These are phyloP conservation scores for Pilasporangium apinafurcum DNA, from an alignment of 352 stramenopile genomes.

Conservation along the genomic window DNA sequence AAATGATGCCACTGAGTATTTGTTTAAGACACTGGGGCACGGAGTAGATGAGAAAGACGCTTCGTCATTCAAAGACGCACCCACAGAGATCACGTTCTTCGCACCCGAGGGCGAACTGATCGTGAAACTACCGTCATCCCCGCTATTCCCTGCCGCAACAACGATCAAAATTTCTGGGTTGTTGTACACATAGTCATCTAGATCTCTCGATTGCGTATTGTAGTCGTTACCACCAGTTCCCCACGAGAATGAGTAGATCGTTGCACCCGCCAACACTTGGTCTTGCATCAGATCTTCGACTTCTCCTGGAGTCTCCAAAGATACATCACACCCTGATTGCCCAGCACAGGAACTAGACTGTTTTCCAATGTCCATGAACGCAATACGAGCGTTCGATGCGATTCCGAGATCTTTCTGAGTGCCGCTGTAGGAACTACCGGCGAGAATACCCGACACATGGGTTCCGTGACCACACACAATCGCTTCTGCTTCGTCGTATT, in stretches of 20 bases:
- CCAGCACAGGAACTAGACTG: constrained; percentile 28
- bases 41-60: constrained; percentile 40
- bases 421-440: constrained; percentile 45
- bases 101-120: constrained; percentile 64
- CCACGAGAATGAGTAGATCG: constrained; percentile 72
- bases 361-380: constrained; percentile 87
- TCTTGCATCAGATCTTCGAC: constrained; percentile 45
- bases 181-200: constrained; percentile 73
- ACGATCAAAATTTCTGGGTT: constrained; percentile 77
- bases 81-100: constrained; percentile 86
- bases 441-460: constrained; percentile 80
- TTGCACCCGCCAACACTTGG: constrained; percentile 42
- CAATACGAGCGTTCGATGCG: constrained; percentile 71
- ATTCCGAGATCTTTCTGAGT: constrained; percentile 49
- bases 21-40: constrained; percentile 46
- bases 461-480: constrained; percentile 81
- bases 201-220: constrained; percentile 43
- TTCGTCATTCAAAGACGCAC: constrained; percentile 52
- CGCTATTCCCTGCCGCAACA: constrained; percentile 79
- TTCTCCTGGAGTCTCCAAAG: constrained; percentile 37
- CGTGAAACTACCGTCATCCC: constrained; percentile 41
- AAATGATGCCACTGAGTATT: constrained; percentile 65
- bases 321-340: constrained; percentile 27
- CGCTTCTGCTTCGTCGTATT: constrained; percentile 52
- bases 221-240: constrained; percentile 55